phyloP scores from a whole-genome alignment of 495 filamentous ascomycete genomes.

The Bathelium albidoporum region DNA sequence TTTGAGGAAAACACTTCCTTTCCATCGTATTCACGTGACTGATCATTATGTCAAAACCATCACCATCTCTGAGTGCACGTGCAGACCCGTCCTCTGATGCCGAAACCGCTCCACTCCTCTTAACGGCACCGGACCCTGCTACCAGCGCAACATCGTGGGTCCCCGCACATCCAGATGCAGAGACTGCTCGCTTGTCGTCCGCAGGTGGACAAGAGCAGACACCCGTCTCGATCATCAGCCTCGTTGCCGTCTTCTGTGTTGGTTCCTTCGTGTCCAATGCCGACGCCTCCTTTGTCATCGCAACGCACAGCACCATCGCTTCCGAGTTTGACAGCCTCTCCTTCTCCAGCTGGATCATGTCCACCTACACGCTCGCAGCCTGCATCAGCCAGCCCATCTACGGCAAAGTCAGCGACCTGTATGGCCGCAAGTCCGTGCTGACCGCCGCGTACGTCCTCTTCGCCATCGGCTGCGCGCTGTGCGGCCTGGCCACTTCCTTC shows the following conservation, averaged over 20 bases:
- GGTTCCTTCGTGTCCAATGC: slow-evolving; percentile 57
- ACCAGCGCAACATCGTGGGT: not conserved
- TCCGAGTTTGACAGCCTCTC: slow-evolving; percentile 55
- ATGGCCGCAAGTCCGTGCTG: slow-evolving; percentile 71
- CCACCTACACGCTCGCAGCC: slow-evolving; percentile 49
- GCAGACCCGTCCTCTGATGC: not conserved
- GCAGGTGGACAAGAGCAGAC: not conserved
- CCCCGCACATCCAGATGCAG: not conserved
- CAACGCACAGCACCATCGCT: slow-evolving; percentile 50
- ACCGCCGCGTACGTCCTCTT: slow-evolving; percentile 63
- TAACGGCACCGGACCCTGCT: not conserved
- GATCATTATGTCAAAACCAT: not conserved
- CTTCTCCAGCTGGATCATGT: slow-evolving; percentile 57
- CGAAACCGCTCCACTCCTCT: not conserved
- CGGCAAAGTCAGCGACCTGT: slow-evolving; percentile 76
- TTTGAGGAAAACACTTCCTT: too few relatives aligned
- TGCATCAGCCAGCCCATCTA: slow-evolving; percentile 49
- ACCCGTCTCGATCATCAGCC: not conserved
- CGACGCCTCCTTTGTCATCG: slow-evolving; percentile 53
- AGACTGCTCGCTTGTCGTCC: not conserved
- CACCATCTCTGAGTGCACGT: not conserved
- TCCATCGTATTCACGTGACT: not conserved
- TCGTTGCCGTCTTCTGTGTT: slow-evolving; percentile 21
- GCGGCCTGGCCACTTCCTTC: slow-evolving; percentile 14
- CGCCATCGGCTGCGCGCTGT: slow-evolving; percentile 47